phyloP scores from a whole-genome alignment of 495 filamentous ascomycete species.

The Aspergillus mulundensis region DNA sequence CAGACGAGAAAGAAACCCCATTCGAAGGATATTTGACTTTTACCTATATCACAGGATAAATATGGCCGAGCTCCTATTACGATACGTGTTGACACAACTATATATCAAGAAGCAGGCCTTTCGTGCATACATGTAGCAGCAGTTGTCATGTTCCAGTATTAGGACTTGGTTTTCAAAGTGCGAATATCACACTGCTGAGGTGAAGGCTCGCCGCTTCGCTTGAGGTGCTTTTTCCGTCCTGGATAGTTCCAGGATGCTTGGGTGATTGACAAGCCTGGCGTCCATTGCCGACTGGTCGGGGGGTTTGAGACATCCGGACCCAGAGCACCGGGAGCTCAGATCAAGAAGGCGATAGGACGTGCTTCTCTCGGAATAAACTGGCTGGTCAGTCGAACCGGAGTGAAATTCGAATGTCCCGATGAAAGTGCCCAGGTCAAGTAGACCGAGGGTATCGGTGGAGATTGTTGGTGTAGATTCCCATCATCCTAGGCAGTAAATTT shows the following conservation, averaged over 20 bases:
- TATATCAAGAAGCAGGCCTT: background rate
- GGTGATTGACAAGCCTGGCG: background rate
- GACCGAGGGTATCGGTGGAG: no score
- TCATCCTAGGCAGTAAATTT: background rate
- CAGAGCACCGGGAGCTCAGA: background rate
- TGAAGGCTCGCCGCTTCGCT: background rate
- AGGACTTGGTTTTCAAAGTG: background rate
- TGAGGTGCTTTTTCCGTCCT: background rate
- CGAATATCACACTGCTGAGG: background rate
- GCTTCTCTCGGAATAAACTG: background rate
- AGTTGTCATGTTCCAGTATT: background rate
- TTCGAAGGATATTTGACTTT: no score
- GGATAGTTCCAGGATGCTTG: background rate
- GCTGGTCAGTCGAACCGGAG: background rate
- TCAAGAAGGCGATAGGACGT: background rate
- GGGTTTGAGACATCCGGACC: background rate
- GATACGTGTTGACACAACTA: background rate
- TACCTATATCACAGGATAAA: no score
- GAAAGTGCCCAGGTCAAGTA: background rate
- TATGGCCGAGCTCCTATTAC: no score
- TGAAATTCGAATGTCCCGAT: background rate
- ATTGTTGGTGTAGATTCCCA: background rate
- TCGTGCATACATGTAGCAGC: background rate
- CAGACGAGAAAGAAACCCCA: no score
- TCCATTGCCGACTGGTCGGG: background rate